Conservation (phyloP, 2,329 filamentous ascomycete genomes). For the Zasmidium citrigriseum region DNA sequence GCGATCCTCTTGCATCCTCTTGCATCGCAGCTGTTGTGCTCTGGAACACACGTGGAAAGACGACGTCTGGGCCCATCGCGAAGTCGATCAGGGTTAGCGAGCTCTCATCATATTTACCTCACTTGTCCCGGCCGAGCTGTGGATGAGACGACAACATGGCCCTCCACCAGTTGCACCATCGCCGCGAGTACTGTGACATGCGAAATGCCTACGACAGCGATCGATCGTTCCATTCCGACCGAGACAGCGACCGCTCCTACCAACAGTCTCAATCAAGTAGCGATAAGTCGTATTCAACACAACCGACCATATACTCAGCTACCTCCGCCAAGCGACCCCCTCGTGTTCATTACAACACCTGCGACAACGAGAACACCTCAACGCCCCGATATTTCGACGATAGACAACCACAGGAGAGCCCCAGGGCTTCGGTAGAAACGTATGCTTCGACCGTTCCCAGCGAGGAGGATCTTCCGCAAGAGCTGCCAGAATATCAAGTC, state of each 20-base stretch:
- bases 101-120: constrained; percentile 4
- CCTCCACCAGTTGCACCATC: constrained; percentile 29
- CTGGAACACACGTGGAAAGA: constrained; percentile 16
- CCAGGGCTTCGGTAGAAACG: constrained; percentile 70
- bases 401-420: constrained; percentile 35
- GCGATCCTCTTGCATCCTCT: not conserved
- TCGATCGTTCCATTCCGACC: constrained; percentile 25
- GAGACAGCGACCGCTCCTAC: constrained; percentile 23
- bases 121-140: not conserved
- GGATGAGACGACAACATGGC: constrained; percentile 15
- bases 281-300: constrained; percentile 31
- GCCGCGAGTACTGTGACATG: constrained; percentile 31
- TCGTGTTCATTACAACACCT: constrained; percentile 30
- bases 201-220: constrained; percentile 30
- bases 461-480: constrained; percentile 55
- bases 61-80: constrained; percentile 7
- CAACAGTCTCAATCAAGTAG: constrained; percentile 18
- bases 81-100: constrained; percentile 8
- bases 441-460: constrained; percentile 74
- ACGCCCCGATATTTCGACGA: constrained; percentile 26
- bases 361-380: constrained; percentile 22
- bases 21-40: constrained; percentile 12
- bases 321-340: constrained; percentile 25
- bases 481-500: constrained; percentile 55
- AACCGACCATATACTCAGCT: constrained; percentile 28